Evolutionary conservation across 2,329 filamentous ascomycete species (phyloP), one percentile per base, ranked within the genome.

Genomic region (Xylaria sp.): DNA sequence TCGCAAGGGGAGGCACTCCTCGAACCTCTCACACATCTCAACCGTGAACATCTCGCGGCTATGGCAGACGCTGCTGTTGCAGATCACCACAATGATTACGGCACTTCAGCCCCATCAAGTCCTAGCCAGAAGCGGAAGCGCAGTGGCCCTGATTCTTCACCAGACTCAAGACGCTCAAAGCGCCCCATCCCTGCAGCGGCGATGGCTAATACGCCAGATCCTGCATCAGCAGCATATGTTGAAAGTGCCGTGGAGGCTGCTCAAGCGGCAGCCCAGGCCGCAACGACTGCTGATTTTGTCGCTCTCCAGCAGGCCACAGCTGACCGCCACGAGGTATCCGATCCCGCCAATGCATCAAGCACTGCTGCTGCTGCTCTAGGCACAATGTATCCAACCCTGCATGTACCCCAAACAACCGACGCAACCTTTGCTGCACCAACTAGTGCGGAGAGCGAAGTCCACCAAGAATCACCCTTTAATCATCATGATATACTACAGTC

Each of bases 341-440:
- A 88, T 70, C 82, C 84, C 11, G 80, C 83, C 64, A 86, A 84
- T 73, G 87, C 86, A 21, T 87, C 87, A 3, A 88, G 82, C 73
- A 89, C 87, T 14, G 87, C 87, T 4, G 87, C 88, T 48, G 87
- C 87, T 12, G 87, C 87, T 32, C 79, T 89, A 2, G 84, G 84
- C 64, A 81, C 80, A 60, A 87, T 89, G 83, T 89, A 88, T 74
- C 87, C 87, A 4, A 87, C 86, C 1, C 79, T 89, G 2, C 86
- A 89, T 70, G 84, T 89, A 2, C 86, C 87, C 2, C 82, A 84
- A 24, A 81, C 85, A 2, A 89, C 87, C 0, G 86, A 88, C 73
- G 86, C 89, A 78, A 85, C 87, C 17, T 89, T 89, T 76, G 85
- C 85, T 5, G 82, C 83, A n/a, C 86, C 88, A 74, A 78, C 80